phyloP scores from a whole-genome alignment of 164 flowering plant genomes.

The Vitis amurensis region DNA sequence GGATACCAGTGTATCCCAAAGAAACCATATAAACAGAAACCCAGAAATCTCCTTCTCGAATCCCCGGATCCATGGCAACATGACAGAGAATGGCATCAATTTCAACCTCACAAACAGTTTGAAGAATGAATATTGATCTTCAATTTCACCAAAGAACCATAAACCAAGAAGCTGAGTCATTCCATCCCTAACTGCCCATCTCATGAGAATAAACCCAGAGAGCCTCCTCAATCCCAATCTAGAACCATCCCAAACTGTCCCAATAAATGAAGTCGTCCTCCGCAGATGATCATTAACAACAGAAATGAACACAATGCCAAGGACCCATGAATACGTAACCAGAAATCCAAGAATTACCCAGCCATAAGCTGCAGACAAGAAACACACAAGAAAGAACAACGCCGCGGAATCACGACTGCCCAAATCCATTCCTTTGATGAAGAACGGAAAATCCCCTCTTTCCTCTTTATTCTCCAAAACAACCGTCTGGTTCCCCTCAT shows the following conservation, averaged over 20 bases:
- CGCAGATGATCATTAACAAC: conserved; percentile 65
- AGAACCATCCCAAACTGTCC: conserved; percentile 65
- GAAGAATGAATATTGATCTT: conserved; percentile 81
- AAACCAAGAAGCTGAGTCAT: conserved; percentile 83
- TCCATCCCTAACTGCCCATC: conserved; percentile 96
- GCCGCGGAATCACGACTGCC: conserved; percentile 66
- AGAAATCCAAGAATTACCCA: conserved; percentile 90
- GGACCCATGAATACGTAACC: conserved; percentile 69
- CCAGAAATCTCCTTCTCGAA: conserved; percentile 63
- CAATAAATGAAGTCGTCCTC: conserved; percentile 38
- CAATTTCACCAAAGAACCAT: conserved; percentile 86
- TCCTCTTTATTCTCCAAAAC: conserved; percentile 18
- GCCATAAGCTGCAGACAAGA: conserved; percentile 76
- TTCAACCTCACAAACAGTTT: conserved; percentile 85
- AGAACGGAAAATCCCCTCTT: conserved; percentile 41
- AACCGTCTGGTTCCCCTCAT: conserved; percentile 10
- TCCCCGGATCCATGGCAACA: conserved; percentile 66
- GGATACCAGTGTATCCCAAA: conserved; percentile 60
- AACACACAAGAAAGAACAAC: conserved; percentile 64
- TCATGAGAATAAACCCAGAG: conserved; percentile 79
- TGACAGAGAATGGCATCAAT: conserved; percentile 85
- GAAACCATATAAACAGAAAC: conserved; percentile 70
- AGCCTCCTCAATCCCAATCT: conserved; percentile 68
- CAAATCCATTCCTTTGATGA: conserved; percentile 59
- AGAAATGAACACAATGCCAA: conserved; percentile 64